These are phyloP conservation scores for Sisymbrium irio DNA, from an alignment of 345 rosid genomes.

Conservation along the genomic window DNA sequence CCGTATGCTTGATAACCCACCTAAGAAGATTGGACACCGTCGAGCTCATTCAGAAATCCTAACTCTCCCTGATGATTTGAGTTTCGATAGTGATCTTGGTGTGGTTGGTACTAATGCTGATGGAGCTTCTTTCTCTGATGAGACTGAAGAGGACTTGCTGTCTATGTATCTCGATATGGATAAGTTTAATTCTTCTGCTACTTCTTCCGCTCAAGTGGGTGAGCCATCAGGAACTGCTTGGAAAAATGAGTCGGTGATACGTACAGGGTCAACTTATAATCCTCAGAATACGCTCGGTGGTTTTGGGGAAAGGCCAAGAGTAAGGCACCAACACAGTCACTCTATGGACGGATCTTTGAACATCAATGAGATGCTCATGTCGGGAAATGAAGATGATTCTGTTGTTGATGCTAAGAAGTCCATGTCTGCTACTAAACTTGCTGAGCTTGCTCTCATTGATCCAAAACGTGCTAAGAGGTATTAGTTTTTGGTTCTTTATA, in stretches of 20 bases:
- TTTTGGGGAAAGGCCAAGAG: conserved; percentile 67
- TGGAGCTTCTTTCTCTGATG: conserved; percentile 79
- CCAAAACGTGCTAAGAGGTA: conserved; percentile 99
- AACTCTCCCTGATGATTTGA: conserved; percentile 85
- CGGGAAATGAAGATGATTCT: conserved; percentile 59
- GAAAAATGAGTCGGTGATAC: conserved; percentile 6
- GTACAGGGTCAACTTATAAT: conserved; percentile 17
- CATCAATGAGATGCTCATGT: conserved; percentile 78
- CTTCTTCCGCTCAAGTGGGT: conserved; percentile 60
- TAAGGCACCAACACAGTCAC: conserved; percentile 91
- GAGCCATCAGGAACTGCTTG: conserved; percentile 43
- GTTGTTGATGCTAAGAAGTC: conserved; percentile 71
- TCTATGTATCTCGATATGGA: conserved; percentile 91
- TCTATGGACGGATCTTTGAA: conserved; percentile 87
- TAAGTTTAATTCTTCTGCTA: conserved; percentile 72
- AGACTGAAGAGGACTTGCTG: conserved; percentile 77
- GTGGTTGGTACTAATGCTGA: conserved; percentile 63
- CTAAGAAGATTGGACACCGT: conserved; percentile 83
- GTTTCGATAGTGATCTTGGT: conserved; percentile 86
- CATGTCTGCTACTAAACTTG: conserved; percentile 88
- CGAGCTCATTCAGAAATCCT: conserved; percentile 95
- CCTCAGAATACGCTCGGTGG: conserved; percentile 36
- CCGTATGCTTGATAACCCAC: conserved; percentile 84
- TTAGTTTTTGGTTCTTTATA: not conserved
- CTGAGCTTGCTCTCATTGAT: conserved; percentile 94